These are phyloP conservation scores for Daldinia loculata DNA, from an alignment of 495 filamentous ascomycete species.

Conservation along the genomic window DNA sequence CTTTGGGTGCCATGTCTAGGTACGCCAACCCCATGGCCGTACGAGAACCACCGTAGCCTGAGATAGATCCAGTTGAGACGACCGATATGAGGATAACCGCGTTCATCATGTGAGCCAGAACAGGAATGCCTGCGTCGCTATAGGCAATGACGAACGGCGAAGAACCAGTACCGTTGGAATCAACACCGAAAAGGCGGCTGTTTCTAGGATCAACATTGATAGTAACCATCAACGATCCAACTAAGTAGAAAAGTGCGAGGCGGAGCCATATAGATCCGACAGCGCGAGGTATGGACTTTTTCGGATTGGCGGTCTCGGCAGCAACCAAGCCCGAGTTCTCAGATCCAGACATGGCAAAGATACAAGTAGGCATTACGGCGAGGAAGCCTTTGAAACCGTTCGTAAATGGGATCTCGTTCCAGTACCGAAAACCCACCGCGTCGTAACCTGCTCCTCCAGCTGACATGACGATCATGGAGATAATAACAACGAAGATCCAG, in stretches of 20 bases:
- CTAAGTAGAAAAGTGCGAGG: slow-evolving; percentile 66
- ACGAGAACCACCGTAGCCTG: slow-evolving; percentile 63
- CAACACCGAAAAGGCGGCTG: slow-evolving; percentile 50
- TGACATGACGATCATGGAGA: slow-evolving; percentile 67
- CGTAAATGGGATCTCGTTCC: slow-evolving; percentile 63
- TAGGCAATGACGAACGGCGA: slow-evolving; percentile 74
- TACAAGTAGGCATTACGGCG: slow-evolving; percentile 67
- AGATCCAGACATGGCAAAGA: slow-evolving; percentile 69
- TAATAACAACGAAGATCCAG: slow-evolving; percentile 68
- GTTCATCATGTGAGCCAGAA: slow-evolving; percentile 71
- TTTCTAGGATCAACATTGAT: slow-evolving; percentile 65
- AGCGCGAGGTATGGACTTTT: slow-evolving; percentile 62
- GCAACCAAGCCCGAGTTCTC: slow-evolving; percentile 69
- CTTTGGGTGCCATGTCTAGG: slow-evolving; percentile 60
- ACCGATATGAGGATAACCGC: slow-evolving; percentile 66
- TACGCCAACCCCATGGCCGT: slow-evolving; percentile 63
- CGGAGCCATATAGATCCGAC: slow-evolving; percentile 68
- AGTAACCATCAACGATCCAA: slow-evolving; percentile 68
- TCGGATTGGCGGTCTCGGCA: slow-evolving; percentile 65
- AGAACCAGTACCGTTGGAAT: slow-evolving; percentile 54
- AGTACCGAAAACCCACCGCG: slow-evolving; percentile 57
- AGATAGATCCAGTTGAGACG: slow-evolving; percentile 63
- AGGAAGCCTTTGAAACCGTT: slow-evolving; percentile 69
- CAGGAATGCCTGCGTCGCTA: slow-evolving; percentile 63
- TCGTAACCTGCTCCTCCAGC: slow-evolving; percentile 61